A percentile compares a stretch with the other conserved stretches of the same genome.
phyloP scores from a whole-genome alignment of 1,139 yeast genomes.

The Suhomyces anneliseae region DNA sequence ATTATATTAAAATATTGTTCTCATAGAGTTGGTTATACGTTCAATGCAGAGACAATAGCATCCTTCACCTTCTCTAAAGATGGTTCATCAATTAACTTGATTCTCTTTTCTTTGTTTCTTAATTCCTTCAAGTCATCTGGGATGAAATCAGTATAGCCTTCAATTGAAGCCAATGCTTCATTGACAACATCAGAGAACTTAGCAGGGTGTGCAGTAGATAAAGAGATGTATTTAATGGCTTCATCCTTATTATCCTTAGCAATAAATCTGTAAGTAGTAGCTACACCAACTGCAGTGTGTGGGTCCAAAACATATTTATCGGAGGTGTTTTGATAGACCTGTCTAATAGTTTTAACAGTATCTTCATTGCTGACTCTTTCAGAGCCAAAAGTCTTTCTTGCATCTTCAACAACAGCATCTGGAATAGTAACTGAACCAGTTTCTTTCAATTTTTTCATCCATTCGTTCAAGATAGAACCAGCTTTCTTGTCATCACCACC shows the following conservation, averaged over 20 bases:
- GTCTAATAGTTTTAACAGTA: constrained; percentile 74
- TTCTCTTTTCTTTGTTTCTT: constrained; percentile 70
- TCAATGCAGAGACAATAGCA: constrained; percentile 70
- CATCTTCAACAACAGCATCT: constrained; percentile 60
- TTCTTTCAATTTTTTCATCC: constrained; percentile 80
- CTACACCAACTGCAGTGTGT: constrained; percentile 93
- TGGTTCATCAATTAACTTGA: constrained; percentile 71
- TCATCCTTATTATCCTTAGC: constrained; percentile 45
- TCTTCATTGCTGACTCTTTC: constrained; percentile 77
- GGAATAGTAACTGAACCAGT: constrained; percentile 78
- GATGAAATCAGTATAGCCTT: constrained; percentile 81
- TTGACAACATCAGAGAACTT: constrained; percentile 96
- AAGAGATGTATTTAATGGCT: constrained; percentile 62
- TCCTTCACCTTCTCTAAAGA: constrained; percentile 71
- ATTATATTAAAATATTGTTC: too few relatives aligned
- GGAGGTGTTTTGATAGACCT: constrained; percentile 55
- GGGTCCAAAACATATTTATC: constrained; percentile 89
- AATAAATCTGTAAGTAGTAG: constrained; percentile 66
- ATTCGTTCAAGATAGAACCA: constrained; percentile 64
- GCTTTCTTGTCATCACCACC: constrained; percentile 64
- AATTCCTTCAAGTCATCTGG: constrained; percentile 84
- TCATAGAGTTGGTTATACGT: background rate
- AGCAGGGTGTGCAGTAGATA: constrained; percentile 98
- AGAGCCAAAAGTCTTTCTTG: constrained; percentile 70
- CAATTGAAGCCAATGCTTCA: constrained; percentile 62